Base-by-base conservation (phyloP, 108 stramenopile genomes). In the Seminavis robusta region DNA sequence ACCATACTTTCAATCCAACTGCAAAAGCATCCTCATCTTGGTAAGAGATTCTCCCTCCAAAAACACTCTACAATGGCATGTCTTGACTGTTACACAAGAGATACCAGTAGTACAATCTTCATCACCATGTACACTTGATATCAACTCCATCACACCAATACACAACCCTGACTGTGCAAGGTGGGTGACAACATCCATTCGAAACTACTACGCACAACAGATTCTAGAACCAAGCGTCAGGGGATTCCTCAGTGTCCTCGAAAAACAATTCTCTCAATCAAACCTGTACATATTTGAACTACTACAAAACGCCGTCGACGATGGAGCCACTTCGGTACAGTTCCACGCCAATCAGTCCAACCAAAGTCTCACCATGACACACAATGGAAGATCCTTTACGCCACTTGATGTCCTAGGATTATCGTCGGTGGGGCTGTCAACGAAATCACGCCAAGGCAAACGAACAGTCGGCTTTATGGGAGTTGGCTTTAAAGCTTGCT, bases 381-480 rank as follows among this genome's bases (percentile, higher is more conserved):
- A n/a, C n/a, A n/a, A n/a, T n/a, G n/a, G n/a, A n/a, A n/a, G n/a
- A n/a, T n/a, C n/a, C n/a, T n/a, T n/a, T n/a, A n/a, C n/a, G n/a
- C n/a, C n/a, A n/a, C n/a, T n/a, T n/a, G n/a, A n/a, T n/a, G 16
- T 51, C 4, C 21, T 63, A 0, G 62, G 62, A 23, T 27, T 63
- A 24, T 27, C 27, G 0, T 56, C 55, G 0, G 62, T 63, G 0
- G 62, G 62, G 0, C 39, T 63, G 16, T 21, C 17, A 13, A 63
- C 62, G 0, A 63, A 63, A 30, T 28, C 47, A 0, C 0, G 52
- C 13, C 27, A 53, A 32, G 52, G 41, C 16, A 23, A 27, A 20
- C 53, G 62, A 39, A 39, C 39, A n/a, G 54, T 63, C 15, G 62
- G 62, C 7, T 63, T 63, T 24, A 63, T 63, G 62, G 62, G 62